phyloP scores from a whole-genome alignment of 2,329 filamentous ascomycete species.

The Botrytis tulipae region DNA sequence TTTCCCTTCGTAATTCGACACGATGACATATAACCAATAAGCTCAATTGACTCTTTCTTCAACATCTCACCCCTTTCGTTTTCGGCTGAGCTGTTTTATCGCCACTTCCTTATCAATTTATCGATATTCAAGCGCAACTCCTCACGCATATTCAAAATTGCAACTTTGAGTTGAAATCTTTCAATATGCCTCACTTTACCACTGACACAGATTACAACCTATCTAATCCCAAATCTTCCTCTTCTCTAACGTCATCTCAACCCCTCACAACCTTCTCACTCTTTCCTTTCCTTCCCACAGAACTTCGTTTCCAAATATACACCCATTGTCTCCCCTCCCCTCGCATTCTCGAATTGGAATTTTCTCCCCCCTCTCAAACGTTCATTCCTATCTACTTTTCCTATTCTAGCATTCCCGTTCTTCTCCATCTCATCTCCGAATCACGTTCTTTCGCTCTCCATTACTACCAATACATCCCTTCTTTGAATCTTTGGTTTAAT shows the following conservation, averaged over 20 bases:
- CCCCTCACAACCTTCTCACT: neutral
- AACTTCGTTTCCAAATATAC: neutral
- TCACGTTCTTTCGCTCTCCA: slow-evolving; percentile 3
- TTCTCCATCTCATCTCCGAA: slow-evolving; percentile 1
- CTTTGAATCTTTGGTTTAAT: slow-evolving; percentile 2
- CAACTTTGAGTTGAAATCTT: neutral
- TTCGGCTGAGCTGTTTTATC: neutral
- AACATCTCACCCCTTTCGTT: neutral
- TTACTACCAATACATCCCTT: neutral
- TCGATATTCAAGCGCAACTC: neutral
- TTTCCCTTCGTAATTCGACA: neutral
- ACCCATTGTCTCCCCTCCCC: neutral
- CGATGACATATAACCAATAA: neutral
- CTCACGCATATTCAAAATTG: neutral
- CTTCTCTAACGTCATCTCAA: neutral
- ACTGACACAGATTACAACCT: neutral
- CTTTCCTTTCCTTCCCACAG: neutral
- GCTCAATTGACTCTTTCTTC: neutral
- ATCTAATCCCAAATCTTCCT: neutral
- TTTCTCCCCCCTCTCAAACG: neutral
- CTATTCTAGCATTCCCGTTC: neutral
- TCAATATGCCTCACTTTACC: neutral
- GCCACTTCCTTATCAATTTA: neutral
- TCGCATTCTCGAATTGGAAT: slow-evolving; percentile 1
- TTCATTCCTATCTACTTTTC: slow-evolving; percentile 1